These are phyloP conservation scores for Hypoxylon sp. DNA, from an alignment of 2,329 filamentous ascomycete genomes.

Conservation along the genomic window DNA sequence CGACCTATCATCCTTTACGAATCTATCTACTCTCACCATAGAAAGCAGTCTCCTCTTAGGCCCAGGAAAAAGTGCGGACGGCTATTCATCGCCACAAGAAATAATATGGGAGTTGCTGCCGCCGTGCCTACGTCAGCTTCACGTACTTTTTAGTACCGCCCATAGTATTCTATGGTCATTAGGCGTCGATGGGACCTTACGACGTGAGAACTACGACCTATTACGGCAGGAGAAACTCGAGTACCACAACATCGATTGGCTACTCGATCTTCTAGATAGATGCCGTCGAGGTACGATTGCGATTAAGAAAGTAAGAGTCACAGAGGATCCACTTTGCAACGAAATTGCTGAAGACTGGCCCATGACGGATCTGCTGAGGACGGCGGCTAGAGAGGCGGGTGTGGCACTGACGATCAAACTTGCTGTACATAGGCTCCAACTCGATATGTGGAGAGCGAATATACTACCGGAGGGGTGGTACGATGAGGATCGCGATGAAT, in stretches of 20 bases:
- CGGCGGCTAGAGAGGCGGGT: conserved; percentile 6
- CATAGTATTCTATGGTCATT: conserved; percentile 31
- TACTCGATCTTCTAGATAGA: conserved; percentile 9
- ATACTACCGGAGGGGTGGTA: too few relatives aligned
- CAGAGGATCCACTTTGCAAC: background rate
- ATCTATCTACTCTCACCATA: conserved; percentile 5
- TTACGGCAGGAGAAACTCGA: background rate
- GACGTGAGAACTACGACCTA: too few relatives aligned
- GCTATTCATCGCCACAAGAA: background rate
- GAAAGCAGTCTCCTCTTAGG: conserved; percentile 20
- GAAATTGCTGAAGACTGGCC: conserved; percentile 26
- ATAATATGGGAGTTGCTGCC: conserved; percentile 21
- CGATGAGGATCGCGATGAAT: too few relatives aligned
- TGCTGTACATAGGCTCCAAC: too few relatives aligned
- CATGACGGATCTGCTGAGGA: conserved; percentile 15
- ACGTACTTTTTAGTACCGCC: conserved; percentile 8
- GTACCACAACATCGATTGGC: conserved; percentile 14
- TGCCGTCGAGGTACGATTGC: background rate
- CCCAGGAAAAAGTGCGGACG: background rate
- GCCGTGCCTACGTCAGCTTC: conserved; percentile 6
- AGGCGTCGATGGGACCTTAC: too few relatives aligned
- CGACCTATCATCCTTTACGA: conserved; percentile 23
- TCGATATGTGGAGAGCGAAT: too few relatives aligned
- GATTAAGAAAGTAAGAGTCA: conserved; percentile 4
- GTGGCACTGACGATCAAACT: conserved; percentile 20